Percentiles rank a stretch among this genome's conserved stretches.
Evolutionary conservation across 2,329 filamentous ascomycete species (phyloP).

Genomic region (Cladosporium halotolerans): DNA sequence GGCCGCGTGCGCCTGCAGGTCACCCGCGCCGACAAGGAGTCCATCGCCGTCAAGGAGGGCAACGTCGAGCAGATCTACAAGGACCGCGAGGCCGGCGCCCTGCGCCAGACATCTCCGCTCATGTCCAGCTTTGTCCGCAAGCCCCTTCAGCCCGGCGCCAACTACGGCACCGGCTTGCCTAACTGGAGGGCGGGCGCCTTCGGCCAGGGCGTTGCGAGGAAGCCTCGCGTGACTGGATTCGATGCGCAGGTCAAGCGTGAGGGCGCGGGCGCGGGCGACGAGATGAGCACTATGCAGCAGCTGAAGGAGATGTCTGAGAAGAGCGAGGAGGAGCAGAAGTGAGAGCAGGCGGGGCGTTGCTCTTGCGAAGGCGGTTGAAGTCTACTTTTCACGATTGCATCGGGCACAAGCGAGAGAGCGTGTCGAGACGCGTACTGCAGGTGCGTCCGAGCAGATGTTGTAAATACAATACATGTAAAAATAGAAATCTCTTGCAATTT

Average conservation of each 20-base stretch:
- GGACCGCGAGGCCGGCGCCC: slow-evolving; percentile 4
- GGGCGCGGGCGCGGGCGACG: neutral
- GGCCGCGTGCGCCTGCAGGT: slow-evolving; percentile 38
- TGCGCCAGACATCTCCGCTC: neutral
- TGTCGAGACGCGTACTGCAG: neutral
- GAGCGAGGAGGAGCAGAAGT: neutral
- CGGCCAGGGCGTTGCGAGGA: neutral
- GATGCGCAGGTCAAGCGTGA: slow-evolving; percentile 16
- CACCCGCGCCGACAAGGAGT: slow-evolving; percentile 25
- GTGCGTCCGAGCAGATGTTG: too few species aligned
- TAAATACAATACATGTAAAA: too few species aligned
- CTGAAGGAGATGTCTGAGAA: slow-evolving; percentile 1
- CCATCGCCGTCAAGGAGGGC: slow-evolving; percentile 27
- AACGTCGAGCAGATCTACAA: slow-evolving; percentile 23
- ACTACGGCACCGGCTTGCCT: slow-evolving; percentile 23
- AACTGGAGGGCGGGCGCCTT: slow-evolving; percentile 14
- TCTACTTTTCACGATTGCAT: too few species aligned
- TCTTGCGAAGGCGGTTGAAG: too few species aligned
- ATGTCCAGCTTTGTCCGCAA: slow-evolving; percentile 9
- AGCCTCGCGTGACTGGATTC: slow-evolving; percentile 19
- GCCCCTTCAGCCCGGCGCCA: slow-evolving; percentile 14
- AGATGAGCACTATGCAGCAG: neutral
- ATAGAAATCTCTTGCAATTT: neutral
- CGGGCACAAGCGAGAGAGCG: neutral
- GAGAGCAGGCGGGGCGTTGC: too few species aligned